These are phyloP conservation scores for Colletotrichum camelliae DNA, from an alignment of 2,329 filamentous ascomycete species.

Conservation along the genomic window DNA sequence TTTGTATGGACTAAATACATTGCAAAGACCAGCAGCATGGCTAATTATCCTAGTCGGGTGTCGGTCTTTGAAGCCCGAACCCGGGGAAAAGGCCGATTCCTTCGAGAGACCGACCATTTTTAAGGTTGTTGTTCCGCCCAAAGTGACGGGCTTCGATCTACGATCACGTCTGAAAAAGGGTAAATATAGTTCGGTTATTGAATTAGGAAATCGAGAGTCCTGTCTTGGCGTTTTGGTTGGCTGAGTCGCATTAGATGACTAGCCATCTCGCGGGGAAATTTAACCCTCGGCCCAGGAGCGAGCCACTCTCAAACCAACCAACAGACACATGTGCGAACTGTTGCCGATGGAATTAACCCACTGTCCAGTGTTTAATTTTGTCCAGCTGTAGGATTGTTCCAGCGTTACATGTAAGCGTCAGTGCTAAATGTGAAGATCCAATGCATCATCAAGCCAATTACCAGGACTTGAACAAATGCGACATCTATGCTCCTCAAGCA, in stretches of 20 bases:
- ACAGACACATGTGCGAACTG: neutral
- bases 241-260: neutral
- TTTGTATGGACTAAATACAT: neutral
- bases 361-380: rapidly evolving
- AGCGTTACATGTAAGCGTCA: neutral
- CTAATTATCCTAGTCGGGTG: neutral
- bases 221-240: neutral
- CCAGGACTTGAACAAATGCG: too few relatives aligned
- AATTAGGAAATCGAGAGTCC: neutral
- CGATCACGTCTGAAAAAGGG: neutral
- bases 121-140: neutral
- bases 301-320: neutral
- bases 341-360: neutral
- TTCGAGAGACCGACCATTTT: neutral
- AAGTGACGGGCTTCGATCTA: neutral
- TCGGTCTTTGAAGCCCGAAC: neutral
- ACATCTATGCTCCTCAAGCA: neutral
- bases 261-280: neutral
- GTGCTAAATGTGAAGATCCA: neutral
- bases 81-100: neutral
- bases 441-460: neutral
- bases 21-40: too few relatives aligned
- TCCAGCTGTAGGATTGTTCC: rapidly evolving
- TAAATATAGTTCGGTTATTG: neutral
- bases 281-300: neutral